Evolutionary conservation across 2,329 filamentous ascomycete species (phyloP).

Genomic region (Pseudogymnoascus sp.): DNA sequence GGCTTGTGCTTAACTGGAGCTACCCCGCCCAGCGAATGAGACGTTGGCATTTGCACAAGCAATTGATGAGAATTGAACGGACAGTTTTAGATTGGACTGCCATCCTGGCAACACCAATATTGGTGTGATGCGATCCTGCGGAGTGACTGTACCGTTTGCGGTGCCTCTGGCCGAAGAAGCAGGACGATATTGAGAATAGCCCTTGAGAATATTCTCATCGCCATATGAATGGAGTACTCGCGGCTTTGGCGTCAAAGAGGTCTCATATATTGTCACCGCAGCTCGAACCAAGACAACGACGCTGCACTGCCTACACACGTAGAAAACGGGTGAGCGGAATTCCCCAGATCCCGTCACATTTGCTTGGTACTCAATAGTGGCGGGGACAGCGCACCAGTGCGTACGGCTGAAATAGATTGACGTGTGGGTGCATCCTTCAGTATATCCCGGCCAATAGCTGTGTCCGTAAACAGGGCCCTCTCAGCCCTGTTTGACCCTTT

Average conservation of each 20-base stretch:
- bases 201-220: neutral
- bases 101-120: neutral
- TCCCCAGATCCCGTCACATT: neutral
- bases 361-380: constrained; percentile 1
- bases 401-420: constrained; percentile 5
- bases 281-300: neutral
- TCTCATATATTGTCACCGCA: neutral
- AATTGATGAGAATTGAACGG: neutral
- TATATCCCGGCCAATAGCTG: neutral
- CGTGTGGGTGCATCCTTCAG: constrained; percentile 1
- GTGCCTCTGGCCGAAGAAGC: neutral
- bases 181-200: neutral
- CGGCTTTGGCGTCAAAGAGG: neutral
- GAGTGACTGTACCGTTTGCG: neutral
- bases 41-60: neutral
- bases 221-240: neutral
- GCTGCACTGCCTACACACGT: neutral
- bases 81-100: neutral
- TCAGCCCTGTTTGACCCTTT: constrained; percentile 9
- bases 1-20: neutral
- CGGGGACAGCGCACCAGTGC: neutral
- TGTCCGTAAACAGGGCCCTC: neutral
- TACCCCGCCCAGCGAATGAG: neutral
- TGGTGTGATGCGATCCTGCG: neutral
- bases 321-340: neutral